phyloP scores from a whole-genome alignment of 116 monocot genomes.

The Thalassia testudinum region DNA sequence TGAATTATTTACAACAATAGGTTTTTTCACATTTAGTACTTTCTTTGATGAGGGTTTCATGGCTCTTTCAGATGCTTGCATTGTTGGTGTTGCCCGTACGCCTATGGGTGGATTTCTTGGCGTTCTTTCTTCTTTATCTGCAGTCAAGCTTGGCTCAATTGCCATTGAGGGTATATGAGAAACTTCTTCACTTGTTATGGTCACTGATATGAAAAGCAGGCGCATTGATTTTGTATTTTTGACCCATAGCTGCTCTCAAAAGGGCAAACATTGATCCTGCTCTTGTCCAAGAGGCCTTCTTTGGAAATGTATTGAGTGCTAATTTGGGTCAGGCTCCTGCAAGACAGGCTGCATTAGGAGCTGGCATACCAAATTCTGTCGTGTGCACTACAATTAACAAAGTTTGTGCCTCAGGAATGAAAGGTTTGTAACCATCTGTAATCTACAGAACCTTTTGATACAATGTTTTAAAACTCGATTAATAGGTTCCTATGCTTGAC shows the following conservation, averaged over 20 bases:
- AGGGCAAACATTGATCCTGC: constrained; percentile 80
- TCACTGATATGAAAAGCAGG: not conserved
- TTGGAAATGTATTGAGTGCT: constrained; percentile 95
- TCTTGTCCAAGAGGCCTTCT: constrained; percentile 83
- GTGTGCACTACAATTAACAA: constrained; percentile 90
- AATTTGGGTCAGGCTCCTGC: constrained; percentile 99
- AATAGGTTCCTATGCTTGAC: constrained; percentile 6
- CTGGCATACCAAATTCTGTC: constrained; percentile 83
- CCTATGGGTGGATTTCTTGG: constrained; percentile 94
- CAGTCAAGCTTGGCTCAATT: constrained; percentile 88
- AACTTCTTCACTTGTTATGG: not conserved
- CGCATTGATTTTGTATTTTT: too few relatives aligned
- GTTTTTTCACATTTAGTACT: too few relatives aligned
- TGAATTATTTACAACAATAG: too few relatives aligned
- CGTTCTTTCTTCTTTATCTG: constrained; percentile 69
- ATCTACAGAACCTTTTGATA: not conserved
- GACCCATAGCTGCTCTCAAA: constrained; percentile 55
- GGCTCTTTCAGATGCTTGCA: constrained; percentile 65
- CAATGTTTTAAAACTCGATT: not conserved
- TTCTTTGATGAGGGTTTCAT: too few relatives aligned
- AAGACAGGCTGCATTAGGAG: constrained; percentile 94
- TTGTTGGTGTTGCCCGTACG: constrained; percentile 91
- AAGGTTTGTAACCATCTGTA: constrained; percentile 35
- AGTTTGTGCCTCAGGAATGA: constrained; percentile 98
- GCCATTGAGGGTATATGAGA: constrained; percentile 53